phyloP scores from a whole-genome alignment of 2,329 filamentous ascomycete species.

The Fusarium anthophilum region DNA sequence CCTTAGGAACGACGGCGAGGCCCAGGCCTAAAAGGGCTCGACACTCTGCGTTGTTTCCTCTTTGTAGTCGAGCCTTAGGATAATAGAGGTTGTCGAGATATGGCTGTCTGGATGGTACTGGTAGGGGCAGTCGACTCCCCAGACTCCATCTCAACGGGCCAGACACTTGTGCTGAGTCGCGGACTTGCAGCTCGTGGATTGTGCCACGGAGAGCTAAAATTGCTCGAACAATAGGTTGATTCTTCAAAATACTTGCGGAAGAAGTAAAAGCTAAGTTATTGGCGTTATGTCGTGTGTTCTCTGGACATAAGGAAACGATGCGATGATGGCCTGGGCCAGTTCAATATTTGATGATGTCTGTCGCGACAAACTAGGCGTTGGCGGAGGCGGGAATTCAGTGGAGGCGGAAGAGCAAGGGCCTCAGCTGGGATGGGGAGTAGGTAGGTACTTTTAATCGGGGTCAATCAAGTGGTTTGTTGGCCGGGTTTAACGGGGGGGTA shows the following conservation, averaged over 20 bases:
- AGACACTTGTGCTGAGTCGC: conserved; percentile 36
- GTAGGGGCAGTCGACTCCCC: conserved; percentile 39
- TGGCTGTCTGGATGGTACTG: conserved; percentile 32
- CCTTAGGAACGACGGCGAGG: conserved; percentile 36
- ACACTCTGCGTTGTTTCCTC: conserved; percentile 2
- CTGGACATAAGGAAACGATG: conserved; percentile 10
- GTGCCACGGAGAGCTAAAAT: conserved; percentile 31
- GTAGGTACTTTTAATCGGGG: conserved; percentile 2
- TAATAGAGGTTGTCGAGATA: conserved; percentile 26
- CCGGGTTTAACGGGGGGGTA: conserved; percentile 11
- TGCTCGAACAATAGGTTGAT: conserved; percentile 5
- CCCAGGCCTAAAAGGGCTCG: conserved; percentile 27
- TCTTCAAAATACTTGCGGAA: neutral
- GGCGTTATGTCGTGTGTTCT: neutral
- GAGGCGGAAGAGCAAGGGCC: conserved; percentile 40
- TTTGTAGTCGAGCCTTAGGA: neutral
- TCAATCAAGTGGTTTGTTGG: conserved; percentile 24
- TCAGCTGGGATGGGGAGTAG: conserved; percentile 28
- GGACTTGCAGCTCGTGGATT: conserved; percentile 36
- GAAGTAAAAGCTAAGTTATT: conserved; percentile 21
- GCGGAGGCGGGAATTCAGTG: conserved; percentile 39
- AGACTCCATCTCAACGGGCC: conserved; percentile 53
- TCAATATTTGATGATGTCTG: conserved; percentile 34
- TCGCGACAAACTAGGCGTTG: conserved; percentile 35
- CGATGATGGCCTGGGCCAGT: conserved; percentile 14